phyloP scores from a whole-genome alignment of 2,329 filamentous ascomycete species.

The Talaromyces sp. region DNA sequence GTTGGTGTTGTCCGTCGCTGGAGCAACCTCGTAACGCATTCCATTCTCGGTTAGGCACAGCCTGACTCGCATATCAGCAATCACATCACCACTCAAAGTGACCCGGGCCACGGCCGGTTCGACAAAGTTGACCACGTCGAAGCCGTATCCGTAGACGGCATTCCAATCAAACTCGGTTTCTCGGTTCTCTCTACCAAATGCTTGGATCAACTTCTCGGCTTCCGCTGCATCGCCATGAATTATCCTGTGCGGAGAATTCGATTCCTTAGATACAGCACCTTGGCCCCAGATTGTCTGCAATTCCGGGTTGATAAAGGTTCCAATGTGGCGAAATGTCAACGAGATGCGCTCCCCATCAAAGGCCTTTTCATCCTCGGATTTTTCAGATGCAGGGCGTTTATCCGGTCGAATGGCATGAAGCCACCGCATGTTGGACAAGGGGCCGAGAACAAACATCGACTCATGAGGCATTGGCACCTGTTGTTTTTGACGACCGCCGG shows the following conservation, averaged over 20 bases:
- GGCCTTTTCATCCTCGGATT: conserved; percentile 65
- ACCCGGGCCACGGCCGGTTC: conserved; percentile 30
- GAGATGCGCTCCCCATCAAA: conserved; percentile 77
- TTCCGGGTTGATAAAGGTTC: conserved; percentile 70
- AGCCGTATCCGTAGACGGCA: conserved; percentile 69
- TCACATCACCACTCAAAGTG: conserved; percentile 25
- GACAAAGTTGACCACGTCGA: conserved; percentile 63
- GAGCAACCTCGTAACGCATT: conserved; percentile 28
- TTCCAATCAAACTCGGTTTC: conserved; percentile 68
- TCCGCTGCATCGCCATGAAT: conserved; percentile 65
- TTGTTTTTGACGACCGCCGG: conserved; percentile 54
- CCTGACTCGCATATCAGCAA: conserved; percentile 35
- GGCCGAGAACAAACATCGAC: conserved; percentile 78
- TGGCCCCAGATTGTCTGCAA: conserved; percentile 80
- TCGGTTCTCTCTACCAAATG: conserved; percentile 84
- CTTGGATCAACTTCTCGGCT: conserved; percentile 62
- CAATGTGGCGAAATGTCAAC: conserved; percentile 84
- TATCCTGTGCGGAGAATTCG: conserved; percentile 56
- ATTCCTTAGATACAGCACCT: conserved; percentile 68
- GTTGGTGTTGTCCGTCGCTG: background rate
- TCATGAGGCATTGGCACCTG: conserved; percentile 79
- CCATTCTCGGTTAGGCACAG: conserved; percentile 36
- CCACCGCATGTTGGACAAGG: conserved; percentile 78
- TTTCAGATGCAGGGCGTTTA: conserved; percentile 66
- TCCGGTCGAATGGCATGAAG: conserved; percentile 89